Conservation (phyloP, 208 protist genomes). For the Acanthamoeba sp. region DNA sequence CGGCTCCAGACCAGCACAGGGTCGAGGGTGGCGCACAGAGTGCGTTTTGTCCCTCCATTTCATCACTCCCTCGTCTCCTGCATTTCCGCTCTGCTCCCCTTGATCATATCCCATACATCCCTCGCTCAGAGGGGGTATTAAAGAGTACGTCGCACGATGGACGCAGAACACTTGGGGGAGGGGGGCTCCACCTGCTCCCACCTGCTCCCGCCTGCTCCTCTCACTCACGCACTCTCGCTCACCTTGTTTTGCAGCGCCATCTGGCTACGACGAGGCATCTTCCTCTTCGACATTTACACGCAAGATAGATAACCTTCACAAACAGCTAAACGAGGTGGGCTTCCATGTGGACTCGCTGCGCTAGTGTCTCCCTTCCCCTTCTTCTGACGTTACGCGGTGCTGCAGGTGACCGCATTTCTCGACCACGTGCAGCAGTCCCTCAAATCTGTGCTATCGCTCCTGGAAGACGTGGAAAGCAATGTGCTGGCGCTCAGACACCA, state of each 20-base stretch:
- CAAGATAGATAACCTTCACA: neutral
- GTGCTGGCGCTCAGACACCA: neutral
- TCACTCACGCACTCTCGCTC: neutral
- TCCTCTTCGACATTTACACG: too few species aligned
- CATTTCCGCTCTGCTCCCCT: neutral
- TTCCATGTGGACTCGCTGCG: too few species aligned
- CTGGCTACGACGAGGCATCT: too few species aligned
- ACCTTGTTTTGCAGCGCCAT: too few species aligned
- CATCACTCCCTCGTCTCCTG: neutral
- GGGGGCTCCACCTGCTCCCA: neutral
- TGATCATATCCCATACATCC: neutral
- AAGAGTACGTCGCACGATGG: neutral
- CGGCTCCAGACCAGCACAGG: neutral
- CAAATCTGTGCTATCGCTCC: neutral
- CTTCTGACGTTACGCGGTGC: neutral
- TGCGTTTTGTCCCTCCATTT: neutral
- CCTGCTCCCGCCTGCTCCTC: neutral
- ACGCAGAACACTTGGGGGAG: neutral
- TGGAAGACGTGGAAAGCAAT: neutral
- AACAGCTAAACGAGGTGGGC: neutral
- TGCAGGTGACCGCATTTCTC: neutral
- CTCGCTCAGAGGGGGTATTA: neutral
- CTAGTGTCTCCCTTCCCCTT: neutral
- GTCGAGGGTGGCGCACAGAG: neutral
- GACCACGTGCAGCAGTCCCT: neutral